Percentiles rank a stretch among this genome's conserved stretches.
Evolutionary conservation across 768 basidiomycete species (phyloP).

Genomic region (Hypholoma fasciculare): DNA sequence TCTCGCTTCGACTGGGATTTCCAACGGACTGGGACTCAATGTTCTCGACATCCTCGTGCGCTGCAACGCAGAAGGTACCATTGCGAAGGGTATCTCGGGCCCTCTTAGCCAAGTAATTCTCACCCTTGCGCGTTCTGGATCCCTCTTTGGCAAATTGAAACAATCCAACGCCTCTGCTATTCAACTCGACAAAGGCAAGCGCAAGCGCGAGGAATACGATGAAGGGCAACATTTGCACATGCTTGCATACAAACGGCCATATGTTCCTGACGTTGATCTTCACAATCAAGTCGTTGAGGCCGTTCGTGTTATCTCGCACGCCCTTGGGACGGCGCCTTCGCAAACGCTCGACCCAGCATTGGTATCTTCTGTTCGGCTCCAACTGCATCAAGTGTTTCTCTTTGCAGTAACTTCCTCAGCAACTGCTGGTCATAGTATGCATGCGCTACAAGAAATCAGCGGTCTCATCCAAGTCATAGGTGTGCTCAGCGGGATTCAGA

Average conservation of each 20-base stretch:
- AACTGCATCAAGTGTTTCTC: conserved; percentile 75
- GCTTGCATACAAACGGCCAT: conserved; percentile 44
- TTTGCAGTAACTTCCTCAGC: conserved; percentile 75
- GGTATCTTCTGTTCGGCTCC: conserved; percentile 70
- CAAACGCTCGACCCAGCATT: conserved; percentile 54
- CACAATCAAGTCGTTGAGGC: conserved; percentile 61
- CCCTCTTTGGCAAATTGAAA: conserved; percentile 63
- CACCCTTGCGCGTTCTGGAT: conserved; percentile 62
- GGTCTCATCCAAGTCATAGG: conserved; percentile 84
- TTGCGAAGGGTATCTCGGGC: conserved; percentile 54
- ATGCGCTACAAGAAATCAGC: conserved; percentile 69
- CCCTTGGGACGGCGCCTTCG: conserved; percentile 41
- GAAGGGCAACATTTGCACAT: conserved; percentile 28
- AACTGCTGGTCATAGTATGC: conserved; percentile 50
- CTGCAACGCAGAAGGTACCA: conserved; percentile 44
- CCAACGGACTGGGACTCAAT: conserved; percentile 48
- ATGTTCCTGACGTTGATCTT: conserved; percentile 44
- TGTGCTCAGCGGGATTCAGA: conserved; percentile 76
- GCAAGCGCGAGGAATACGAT: conserved; percentile 64
- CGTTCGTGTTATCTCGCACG: conserved; percentile 52
- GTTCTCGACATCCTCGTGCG: conserved; percentile 57
- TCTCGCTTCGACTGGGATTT: conserved; percentile 52
- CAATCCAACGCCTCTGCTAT: conserved; percentile 63
- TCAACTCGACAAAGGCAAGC: conserved; percentile 72
- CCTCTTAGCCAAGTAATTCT: conserved; percentile 64